Evolutionary conservation across 805 yeast genomes (phyloP), one percentile per base, ranked within the genome.

Genomic region (Clavispora santaluciae): DNA sequence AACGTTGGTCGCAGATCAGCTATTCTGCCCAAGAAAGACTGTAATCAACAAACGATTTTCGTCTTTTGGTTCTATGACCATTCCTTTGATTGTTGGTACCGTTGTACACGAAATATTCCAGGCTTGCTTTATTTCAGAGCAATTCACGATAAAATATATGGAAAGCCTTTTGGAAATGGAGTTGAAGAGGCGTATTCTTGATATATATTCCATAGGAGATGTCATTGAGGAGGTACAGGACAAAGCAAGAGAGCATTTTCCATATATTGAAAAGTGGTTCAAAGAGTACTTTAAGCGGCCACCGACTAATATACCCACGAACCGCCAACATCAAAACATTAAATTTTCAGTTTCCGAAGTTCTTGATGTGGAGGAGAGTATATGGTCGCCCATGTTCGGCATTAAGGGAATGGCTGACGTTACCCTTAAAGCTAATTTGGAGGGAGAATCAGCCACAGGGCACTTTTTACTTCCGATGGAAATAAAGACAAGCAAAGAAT

Each of bases 371-470:
- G 99, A 93, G 60, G 97, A 93, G 54, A 85, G 81, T 51, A 82
- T 93, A 11, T 81, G 95, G 88, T 87, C 97, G 0, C 95, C 97
- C 0, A 74, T 78, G 56, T 89, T 76, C 64, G 99, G 99, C 0
- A 62, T 93, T 7, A 78, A 87, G 50, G 99, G 99, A 0, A 78
- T 83, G 51, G 79, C 90, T 13, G 99, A 93, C 64, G 96, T 83
- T 3, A 88, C 96, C 0, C 72, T 88, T 2, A 84, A 83, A 49
- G 83, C 85, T 0, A 59, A 65, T 20, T 56, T 73, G 7, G 64
- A 65, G 33, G 68, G 68, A 5, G 46, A 54, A 4, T 48, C 56
- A 5, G 54, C 58, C 11, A 48, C 50, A 1, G 75, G 75, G n/a
- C 75, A 68, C 24, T 71, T 56, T 40, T 72, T 88, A 10, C 73